phyloP scores from a whole-genome alignment of 768 basidiomycete species.

The Pisolithus tinctorius region DNA sequence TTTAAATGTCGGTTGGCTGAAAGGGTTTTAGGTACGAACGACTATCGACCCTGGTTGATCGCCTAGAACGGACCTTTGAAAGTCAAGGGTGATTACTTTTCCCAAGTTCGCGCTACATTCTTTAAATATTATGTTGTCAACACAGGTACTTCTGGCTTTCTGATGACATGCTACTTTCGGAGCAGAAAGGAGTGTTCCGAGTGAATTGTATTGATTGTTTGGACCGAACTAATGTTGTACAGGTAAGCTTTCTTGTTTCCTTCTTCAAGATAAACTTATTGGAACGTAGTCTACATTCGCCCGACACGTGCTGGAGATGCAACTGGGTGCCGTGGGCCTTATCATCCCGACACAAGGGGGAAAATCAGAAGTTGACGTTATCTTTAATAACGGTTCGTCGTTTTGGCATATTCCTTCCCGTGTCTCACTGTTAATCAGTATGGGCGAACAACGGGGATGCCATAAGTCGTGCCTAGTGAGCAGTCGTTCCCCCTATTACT shows the following conservation, averaged over 20 bases:
- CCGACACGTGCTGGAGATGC: slow-evolving; percentile 68
- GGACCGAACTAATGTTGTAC: slow-evolving; percentile 92
- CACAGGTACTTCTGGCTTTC: slow-evolving; percentile 79
- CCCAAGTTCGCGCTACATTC: not conserved
- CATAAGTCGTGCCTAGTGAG: slow-evolving; percentile 82
- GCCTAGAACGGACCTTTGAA: slow-evolving; percentile 71
- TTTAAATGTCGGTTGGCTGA: not conserved
- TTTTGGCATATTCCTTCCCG: not conserved
- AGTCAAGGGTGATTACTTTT: slow-evolving; percentile 57
- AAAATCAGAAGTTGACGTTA: slow-evolving; percentile 57
- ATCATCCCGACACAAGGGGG: slow-evolving; percentile 46
- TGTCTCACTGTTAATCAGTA: slow-evolving; percentile 34
- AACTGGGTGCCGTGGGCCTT: slow-evolving; percentile 69
- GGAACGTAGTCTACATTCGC: slow-evolving; percentile 78
- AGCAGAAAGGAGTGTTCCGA: slow-evolving; percentile 82
- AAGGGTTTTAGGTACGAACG: slow-evolving; percentile 68
- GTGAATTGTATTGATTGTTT: slow-evolving; percentile 95
- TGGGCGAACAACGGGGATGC: slow-evolving; percentile 99
- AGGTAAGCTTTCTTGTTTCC: slow-evolving; percentile 38
- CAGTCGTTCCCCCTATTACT: not conserved
- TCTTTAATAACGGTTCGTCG: slow-evolving; percentile 69
- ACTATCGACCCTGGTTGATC: slow-evolving; percentile 66
- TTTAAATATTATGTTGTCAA: not conserved
- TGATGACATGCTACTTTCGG: slow-evolving; percentile 58
- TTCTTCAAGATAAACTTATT: slow-evolving; percentile 3